Evolutionary conservation across 768 basidiomycete genomes (phyloP), one percentile per base, ranked within the genome.

Genomic region (Lactifluus piperatus): DNA sequence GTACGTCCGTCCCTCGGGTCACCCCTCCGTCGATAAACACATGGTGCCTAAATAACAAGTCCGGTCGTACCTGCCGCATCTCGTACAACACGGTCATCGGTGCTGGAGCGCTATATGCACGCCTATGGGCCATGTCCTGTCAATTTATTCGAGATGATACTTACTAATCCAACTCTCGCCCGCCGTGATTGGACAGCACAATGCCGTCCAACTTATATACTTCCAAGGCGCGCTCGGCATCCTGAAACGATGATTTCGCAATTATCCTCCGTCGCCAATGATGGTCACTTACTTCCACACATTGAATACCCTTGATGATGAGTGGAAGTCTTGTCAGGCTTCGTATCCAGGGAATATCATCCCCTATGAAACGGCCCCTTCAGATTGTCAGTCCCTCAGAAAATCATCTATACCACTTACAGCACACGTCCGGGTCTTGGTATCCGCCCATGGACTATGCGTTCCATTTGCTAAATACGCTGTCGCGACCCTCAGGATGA

Each of bases 141-240:
- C 50, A 29, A 39, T 32, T 16, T 29, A 45, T 16, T 11, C 26
- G 6, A 9, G 45, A 58, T 34, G 54, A 9, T 44, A 65, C 75
- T 65, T 52, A 76, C 75, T 72, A 77, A 61, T 79, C 76, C 8
- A 76, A 69, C 46, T 72, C 71, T 46, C 79, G 70, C 10, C 76
- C 79, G 22, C 80, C 79, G 57, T 81, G 79, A 65, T 81, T 81
- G 5, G 72, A 74, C 5, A 81, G 69, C 22, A 78, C 73, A 59
- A 81, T 77, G 5, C 74, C 79, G 22, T 77, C 69, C 1, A 75
- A 74, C 7, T 76, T 75, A 58, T 76, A 55, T 51, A 51, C 49
- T 41, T 79, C 71, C 48, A 73, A 71, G 7, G 77, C 77, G 55
- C 74, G 71, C 48, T 74, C 73, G 11, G 77, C 79, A 61, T 80